A percentile compares a stretch with the other conserved stretches of the same genome.
These are phyloP conservation scores for Cadophora sp. DNA, from an alignment of 2,329 filamentous ascomycete species.

Conservation along the genomic window DNA sequence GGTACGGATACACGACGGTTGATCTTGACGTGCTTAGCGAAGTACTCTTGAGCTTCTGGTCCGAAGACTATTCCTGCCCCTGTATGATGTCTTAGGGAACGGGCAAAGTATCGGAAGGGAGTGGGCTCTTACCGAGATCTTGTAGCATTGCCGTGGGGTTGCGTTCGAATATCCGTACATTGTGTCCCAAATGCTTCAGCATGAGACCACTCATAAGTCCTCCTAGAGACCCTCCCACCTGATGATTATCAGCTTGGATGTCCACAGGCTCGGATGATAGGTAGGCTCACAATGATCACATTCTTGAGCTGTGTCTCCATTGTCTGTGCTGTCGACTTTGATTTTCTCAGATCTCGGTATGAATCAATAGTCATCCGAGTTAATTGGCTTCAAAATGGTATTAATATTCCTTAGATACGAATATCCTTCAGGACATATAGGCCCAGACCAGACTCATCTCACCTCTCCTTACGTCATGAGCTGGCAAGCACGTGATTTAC, in stretches of 20 bases:
- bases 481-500: too few species aligned
- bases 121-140: conserved; percentile 14
- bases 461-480: too few species aligned
- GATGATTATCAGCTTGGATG: background rate
- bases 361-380: too few species aligned
- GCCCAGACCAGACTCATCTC: too few species aligned
- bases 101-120: background rate
- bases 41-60: conserved; percentile 24
- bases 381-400: too few species aligned
- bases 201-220: conserved; percentile 30
- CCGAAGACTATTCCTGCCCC: conserved; percentile 30
- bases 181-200: conserved; percentile 30
- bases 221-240: conserved; percentile 34
- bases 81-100: background rate
- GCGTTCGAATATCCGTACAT: conserved; percentile 31
- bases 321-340: background rate
- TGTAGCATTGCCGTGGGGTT: conserved; percentile 16
- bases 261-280: background rate
- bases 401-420: too few species aligned
- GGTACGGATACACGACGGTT: conserved; percentile 1
- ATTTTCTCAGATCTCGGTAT: too few species aligned
- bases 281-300: conserved; percentile 17
- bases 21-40: conserved; percentile 24
- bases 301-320: conserved; percentile 14
- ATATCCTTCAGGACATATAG: too few species aligned